These are phyloP conservation scores for Rhizophagus clarus DNA, from an alignment of 192 early-diverging fungal genomes.

Conservation along the genomic window DNA sequence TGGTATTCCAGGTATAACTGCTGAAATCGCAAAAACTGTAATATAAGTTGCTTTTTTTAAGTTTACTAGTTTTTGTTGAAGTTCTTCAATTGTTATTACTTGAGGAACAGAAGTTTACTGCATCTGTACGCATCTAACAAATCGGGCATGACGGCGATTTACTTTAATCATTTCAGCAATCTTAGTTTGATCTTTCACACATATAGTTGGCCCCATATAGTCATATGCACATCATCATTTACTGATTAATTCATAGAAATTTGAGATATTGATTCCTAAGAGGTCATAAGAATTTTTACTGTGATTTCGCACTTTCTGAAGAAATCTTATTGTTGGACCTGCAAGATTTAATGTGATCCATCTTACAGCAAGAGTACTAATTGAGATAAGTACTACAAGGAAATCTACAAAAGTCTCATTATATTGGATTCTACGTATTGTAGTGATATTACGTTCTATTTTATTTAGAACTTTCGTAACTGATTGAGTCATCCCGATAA, in stretches of 20 bases:
- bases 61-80: not conserved
- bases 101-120: not conserved
- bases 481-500: not conserved
- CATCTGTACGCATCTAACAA: not conserved
- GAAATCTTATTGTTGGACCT: not conserved
- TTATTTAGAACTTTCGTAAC: not conserved
- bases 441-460: not conserved
- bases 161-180: not conserved
- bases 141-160: not conserved
- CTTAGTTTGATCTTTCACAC: not conserved
- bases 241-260: no score
- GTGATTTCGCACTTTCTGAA: not conserved
- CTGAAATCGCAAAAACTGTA: not conserved
- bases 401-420: not conserved
- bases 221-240: no score
- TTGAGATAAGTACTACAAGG: no score
- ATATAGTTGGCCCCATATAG: slow-evolving; percentile 3
- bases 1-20: not conserved
- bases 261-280: no score
- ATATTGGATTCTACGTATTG: not conserved
- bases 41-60: not conserved
- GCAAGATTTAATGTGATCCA: slow-evolving; percentile 8
- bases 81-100: not conserved
- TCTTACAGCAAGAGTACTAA: not conserved
- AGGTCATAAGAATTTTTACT: no score